Percentiles rank a stretch among this genome's conserved stretches.
Evolutionary conservation across 1,139 yeast genomes (phyloP).

Genomic region (Nakaseomyces kungkrabaensis): DNA sequence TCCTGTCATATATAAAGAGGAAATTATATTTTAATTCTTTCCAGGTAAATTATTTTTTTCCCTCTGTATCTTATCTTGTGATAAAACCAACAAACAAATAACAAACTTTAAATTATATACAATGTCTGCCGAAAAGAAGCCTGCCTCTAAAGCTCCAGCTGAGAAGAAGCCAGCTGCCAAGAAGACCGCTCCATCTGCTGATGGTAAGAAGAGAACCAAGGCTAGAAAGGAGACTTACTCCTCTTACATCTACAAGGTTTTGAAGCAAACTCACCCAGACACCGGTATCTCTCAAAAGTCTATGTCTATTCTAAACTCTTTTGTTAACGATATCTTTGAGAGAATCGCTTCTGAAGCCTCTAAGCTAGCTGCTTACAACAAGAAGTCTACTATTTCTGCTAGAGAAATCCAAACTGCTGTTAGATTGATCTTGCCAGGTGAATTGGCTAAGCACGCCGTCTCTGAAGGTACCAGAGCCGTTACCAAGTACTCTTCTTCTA

Average conservation of each 20-base stretch:
- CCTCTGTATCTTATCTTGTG: too few species aligned
- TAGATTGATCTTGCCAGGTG: conserved; percentile 98
- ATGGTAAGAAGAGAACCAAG: conserved; percentile 93
- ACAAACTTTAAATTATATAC: conserved; percentile 1
- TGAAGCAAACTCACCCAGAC: conserved; percentile 98
- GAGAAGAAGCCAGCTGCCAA: conserved; percentile 96
- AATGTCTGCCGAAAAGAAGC: conserved; percentile 99
- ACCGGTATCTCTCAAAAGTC: conserved; percentile 99
- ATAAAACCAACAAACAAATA: too few species aligned
- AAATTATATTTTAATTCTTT: not conserved
- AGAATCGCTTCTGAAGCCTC: conserved; percentile 98
- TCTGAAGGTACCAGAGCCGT: conserved; percentile 99
- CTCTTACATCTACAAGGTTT: conserved; percentile 95
- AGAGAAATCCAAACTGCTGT: conserved; percentile 99
- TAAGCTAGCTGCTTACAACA: conserved; percentile 98
- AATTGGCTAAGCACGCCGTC: conserved; percentile 98
- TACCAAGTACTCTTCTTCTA: conserved; percentile 92
- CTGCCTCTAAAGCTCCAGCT: conserved; percentile 98
- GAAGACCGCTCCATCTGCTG: conserved; percentile 69
- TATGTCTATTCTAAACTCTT: conserved; percentile 98
- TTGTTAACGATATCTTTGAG: conserved; percentile 92
- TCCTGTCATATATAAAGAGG: too few species aligned
- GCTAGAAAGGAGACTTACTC: conserved; percentile 98
- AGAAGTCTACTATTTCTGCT: conserved; percentile 97
- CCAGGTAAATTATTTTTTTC: conserved; percentile 9